Evolutionary conservation across 345 rosid species (phyloP).

Genomic region (Chamaenerion angustifolium): DNA sequence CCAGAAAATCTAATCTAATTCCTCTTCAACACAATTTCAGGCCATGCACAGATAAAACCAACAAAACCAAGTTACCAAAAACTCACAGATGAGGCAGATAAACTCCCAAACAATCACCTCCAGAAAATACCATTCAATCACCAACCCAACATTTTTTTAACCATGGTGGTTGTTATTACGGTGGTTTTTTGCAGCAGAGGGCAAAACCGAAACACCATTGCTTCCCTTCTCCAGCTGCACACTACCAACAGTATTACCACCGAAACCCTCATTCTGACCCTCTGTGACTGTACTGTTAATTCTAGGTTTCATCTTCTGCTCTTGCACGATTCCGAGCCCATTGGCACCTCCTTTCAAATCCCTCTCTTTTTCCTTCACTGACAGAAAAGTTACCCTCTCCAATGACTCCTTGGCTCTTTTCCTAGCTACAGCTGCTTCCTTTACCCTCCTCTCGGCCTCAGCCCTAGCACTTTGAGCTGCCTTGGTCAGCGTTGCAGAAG

Average conservation of each 20-base stretch:
- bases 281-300: not conserved
- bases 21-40: too few species aligned
- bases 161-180: not conserved
- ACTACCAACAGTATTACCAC: conserved; percentile 7
- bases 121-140: too few species aligned
- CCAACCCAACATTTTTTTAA: too few species aligned
- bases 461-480: conserved; percentile 21
- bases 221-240: not conserved
- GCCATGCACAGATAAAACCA: too few species aligned
- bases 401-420: conserved; percentile 64
- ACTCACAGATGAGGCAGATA: too few species aligned
- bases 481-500: conserved; percentile 38
- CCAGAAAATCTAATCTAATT: too few species aligned
- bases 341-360: conserved; percentile 1
- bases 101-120: too few species aligned
- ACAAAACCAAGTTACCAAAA: too few species aligned
- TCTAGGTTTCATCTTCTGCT: conserved; percentile 8
- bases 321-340: conserved; percentile 5
- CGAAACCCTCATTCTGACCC: conserved; percentile 1
- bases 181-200: not conserved
- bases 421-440: conserved; percentile 46
- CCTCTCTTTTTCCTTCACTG: conserved; percentile 10
- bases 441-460: conserved; percentile 43
- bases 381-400: conserved; percentile 22
- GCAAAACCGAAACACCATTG: conserved; percentile 4